A percentile compares a stretch with the other conserved stretches of the same genome.
Conservation (phyloP, 2,329 filamentous ascomycete genomes). For the Pyricularia sp. region DNA sequence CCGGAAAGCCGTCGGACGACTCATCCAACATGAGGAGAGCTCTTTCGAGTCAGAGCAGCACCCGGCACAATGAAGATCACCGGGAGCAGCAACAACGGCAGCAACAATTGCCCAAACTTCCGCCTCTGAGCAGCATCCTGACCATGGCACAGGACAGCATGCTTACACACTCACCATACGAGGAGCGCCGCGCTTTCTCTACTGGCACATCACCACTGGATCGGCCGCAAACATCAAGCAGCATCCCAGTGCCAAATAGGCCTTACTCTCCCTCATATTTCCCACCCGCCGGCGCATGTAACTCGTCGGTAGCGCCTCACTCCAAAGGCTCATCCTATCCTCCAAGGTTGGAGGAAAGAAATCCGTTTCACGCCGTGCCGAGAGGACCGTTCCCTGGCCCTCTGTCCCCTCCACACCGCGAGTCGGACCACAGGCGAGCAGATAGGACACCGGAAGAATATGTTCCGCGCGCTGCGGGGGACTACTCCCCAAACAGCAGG, state of each 20-base stretch:
- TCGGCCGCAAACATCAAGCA: conserved; percentile 22
- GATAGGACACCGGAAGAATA: conserved; percentile 15
- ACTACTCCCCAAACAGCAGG: conserved; percentile 36
- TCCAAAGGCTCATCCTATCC: conserved; percentile 37
- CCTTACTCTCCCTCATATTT: conserved; percentile 37
- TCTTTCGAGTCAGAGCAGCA: neutral
- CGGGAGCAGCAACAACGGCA: conserved; percentile 12
- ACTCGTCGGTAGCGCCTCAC: conserved; percentile 20
- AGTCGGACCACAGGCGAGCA: conserved; percentile 19
- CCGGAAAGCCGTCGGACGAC: conserved; percentile 28
- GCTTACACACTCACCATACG: conserved; percentile 35
- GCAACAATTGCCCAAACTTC: conserved; percentile 37
- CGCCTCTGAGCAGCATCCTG: conserved; percentile 48
- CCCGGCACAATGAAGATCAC: conserved; percentile 17
- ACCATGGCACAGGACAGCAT: conserved; percentile 35
- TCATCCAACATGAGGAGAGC: conserved; percentile 10
- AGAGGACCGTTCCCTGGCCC: conserved; percentile 29
- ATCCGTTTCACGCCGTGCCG: conserved; percentile 22
- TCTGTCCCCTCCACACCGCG: conserved; percentile 33
- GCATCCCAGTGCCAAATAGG: conserved; percentile 19
- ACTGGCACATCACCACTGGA: conserved; percentile 37
- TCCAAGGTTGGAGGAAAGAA: conserved; percentile 31
- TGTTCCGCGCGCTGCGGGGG: conserved; percentile 21
- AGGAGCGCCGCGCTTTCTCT: conserved; percentile 31
- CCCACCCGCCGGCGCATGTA: conserved; percentile 22